Percentiles rank a stretch among this genome's conserved stretches.
Evolutionary conservation across 1,139 yeast genomes (phyloP).

Genomic region (Zygoascus hellenicus): DNA sequence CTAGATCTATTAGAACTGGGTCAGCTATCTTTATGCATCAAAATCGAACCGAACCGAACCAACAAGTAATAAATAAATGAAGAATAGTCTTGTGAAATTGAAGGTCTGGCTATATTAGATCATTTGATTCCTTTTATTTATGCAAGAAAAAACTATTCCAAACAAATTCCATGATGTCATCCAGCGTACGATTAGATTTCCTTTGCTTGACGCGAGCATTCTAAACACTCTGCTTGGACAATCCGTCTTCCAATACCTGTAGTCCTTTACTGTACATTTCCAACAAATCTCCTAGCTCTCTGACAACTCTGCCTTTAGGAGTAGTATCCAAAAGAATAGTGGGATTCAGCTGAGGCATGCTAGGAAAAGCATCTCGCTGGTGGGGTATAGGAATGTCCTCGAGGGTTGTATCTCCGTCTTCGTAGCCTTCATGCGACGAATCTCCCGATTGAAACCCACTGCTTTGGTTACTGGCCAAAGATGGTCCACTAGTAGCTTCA

Average conservation of each 20-base stretch:
- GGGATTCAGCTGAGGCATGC: slow-evolving; percentile 26
- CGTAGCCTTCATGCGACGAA: slow-evolving; percentile 3
- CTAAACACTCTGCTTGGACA: background rate
- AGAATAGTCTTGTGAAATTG: no score
- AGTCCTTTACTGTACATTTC: slow-evolving; percentile 28
- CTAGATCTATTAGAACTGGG: no score
- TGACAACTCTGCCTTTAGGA: slow-evolving; percentile 26
- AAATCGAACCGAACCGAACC: no score
- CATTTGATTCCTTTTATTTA: no score
- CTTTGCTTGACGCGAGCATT: no score
- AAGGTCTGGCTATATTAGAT: no score
- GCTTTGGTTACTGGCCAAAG: background rate
- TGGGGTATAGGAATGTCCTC: slow-evolving; percentile 13
- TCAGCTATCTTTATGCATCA: no score
- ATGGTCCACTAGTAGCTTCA: background rate
- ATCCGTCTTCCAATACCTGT: slow-evolving; percentile 15
- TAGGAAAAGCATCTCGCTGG: slow-evolving; percentile 17
- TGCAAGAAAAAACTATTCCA: no score
- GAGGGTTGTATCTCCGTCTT: slow-evolving; percentile 13
- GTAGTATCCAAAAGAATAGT: slow-evolving; percentile 31
- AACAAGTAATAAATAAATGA: no score
- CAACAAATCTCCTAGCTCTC: slow-evolving; percentile 28
- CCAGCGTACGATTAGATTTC: no score
- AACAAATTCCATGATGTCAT: no score
- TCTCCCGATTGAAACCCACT: background rate